Base-by-base conservation (phyloP, 257 asterid species). In the Solanum rostratum region DNA sequence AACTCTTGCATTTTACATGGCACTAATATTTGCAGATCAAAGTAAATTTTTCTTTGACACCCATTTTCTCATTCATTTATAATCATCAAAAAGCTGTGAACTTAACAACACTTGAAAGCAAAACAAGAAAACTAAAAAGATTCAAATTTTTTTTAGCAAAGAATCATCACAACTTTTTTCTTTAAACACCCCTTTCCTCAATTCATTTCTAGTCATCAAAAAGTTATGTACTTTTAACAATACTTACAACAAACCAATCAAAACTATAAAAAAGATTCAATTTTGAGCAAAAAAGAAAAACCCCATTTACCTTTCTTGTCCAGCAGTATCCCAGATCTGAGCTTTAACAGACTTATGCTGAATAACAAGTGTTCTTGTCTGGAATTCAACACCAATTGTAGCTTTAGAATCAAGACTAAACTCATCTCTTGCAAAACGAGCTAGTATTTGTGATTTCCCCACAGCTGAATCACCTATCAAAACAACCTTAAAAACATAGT, bases 291-390 rank as follows among this genome's bases (percentile, higher is more conserved):
- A 33, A 33, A 33, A 33, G 37, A 33, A 33, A 33, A 33, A 3
- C 5, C 0, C 37, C 37, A 33, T 33, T 33, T 86, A 94, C 98
- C 98, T 85, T 78, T 94, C 98, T 86, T 94, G 98, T 24, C 98
- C 98, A 83, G 98, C 98, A 30, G 98, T 94, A 66, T 94, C 98
- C 98, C 98, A 94, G 94, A 94, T 92, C 97, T 94, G 98, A 88
- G 98, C 97, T 83, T 94, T 94, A 43, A 92, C 92, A 68, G 98
- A 92, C 89, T 94, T 94, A 55, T 87, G 98, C 49, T 94, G 88
- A 73, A 94, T 91, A 30, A 93, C 88, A 79, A 94, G 92, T 7
- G 98, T 94, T 65, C 97, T 90, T 1, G 98, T 94, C 81, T 94
- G 97, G 41, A 94, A 94, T 83, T 94, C 97, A 70, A 94, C 97